Conservation (phyloP, 2,329 filamentous ascomycete species). For the Shiraia sp. region DNA sequence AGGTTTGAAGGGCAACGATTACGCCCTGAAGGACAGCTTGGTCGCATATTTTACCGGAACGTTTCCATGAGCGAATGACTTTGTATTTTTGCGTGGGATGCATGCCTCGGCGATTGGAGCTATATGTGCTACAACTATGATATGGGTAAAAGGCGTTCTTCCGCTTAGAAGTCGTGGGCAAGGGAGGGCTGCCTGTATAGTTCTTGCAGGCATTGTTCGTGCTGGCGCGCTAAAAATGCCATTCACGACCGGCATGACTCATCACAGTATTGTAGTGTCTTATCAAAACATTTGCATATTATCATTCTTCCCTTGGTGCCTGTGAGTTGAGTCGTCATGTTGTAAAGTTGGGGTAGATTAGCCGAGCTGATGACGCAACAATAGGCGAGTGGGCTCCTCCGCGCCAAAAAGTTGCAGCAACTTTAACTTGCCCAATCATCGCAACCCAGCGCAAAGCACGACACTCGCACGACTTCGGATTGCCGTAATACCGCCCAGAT, state of each 20-base stretch:
- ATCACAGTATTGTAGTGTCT: slow-evolving; percentile 38
- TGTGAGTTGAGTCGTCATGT: background rate
- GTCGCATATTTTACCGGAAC: slow-evolving; percentile 27
- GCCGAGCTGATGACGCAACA: slow-evolving; percentile 24
- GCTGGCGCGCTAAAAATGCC: slow-evolving; percentile 15
- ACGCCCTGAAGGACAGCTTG: slow-evolving; percentile 16
- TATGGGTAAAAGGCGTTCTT: slow-evolving; percentile 37
- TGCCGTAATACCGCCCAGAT: too few species aligned
- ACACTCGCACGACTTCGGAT: background rate
- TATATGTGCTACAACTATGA: slow-evolving; percentile 28
- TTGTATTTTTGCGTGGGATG: slow-evolving; percentile 39
- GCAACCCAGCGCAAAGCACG: slow-evolving; percentile 2
- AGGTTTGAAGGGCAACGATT: slow-evolving; percentile 11
- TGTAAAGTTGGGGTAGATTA: slow-evolving; percentile 17
- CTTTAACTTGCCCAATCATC: slow-evolving; percentile 4
- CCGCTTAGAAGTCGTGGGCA: slow-evolving; percentile 22
- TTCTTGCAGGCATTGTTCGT: slow-evolving; percentile 10
- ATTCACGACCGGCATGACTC: slow-evolving; percentile 14
- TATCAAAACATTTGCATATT: slow-evolving; percentile 21
- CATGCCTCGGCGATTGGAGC: slow-evolving; percentile 46
- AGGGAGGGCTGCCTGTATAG: slow-evolving; percentile 10
- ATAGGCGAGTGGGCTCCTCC: slow-evolving; percentile 23
- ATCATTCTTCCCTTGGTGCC: slow-evolving; percentile 3
- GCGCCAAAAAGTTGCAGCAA: slow-evolving; percentile 26
- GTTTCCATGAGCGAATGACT: slow-evolving; percentile 43